Base-by-base conservation (phyloP, 371 early-diverging fungal genomes). In the Mycotypha africana region DNA sequence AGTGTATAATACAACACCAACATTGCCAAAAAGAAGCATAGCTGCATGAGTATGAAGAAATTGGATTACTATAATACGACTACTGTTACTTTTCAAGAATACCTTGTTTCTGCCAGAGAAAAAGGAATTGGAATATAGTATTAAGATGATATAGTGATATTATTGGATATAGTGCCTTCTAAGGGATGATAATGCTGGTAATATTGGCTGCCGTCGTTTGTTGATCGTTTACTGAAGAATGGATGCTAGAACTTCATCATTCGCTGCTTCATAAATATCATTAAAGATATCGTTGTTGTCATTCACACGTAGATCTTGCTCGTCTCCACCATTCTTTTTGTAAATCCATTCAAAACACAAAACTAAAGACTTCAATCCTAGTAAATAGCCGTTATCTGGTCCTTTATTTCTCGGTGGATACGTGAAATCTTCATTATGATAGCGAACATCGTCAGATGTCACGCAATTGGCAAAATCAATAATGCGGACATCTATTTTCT, bases 381-480 rank as follows among this genome's bases (percentile, higher is more conserved):
- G 58, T 14, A 88, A 58, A 51, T 89, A 89, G 0, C 90, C 90
- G 37, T 75, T 69, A 53, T 89, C 90, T 0, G 86, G 81, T 1
- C 72, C 73, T 12, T 68, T 65, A n/a, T 83, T 81, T 47, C 74
- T 76, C 0, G 88, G 90, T 11, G 88, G 88, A 50, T 69, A 88
- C 5, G 78, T 44, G 45, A 66, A 67, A 14, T 58, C 42, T 12
- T 66, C 24, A 8, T 54, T 45, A 19, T 58, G 47, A n/a, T 49
- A 51, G 5, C 43, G 51, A 15, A 61, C 52, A 25, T 70, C 65
- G 19, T 67, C 57, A 7, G 58, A 30, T 3, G 64, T 67, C 4
- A 70, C 68, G 47, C 91, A 92, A 51, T 93, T 85, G 3, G 94
- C 93, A 67, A 97, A 97, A 52, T 97, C 97, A 51, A 97, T 95